Evolutionary conservation across 805 yeast genomes (phyloP), one percentile per base, ranked within the genome.

Genomic region (Priceomyces melissophilus): DNA sequence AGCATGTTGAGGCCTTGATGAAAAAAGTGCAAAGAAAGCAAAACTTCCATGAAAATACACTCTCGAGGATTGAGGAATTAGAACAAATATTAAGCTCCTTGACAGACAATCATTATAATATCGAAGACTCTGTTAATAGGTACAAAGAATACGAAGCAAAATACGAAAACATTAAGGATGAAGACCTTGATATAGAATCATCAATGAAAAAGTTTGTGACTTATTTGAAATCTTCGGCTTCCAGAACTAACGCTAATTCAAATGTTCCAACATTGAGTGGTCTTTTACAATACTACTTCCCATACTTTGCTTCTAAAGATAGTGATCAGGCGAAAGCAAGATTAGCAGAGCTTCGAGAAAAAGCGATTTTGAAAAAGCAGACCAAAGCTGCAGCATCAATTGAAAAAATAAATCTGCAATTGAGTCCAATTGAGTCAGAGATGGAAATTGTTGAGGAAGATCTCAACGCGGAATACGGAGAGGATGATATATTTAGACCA

Each of bases 31-130:
- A 8, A 20, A 34, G 44, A 6, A 32, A 37, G 15, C 50, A 54
- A 34, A 35, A 44, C n/a, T 25, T n/a, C 17, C 17, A 26, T 4
- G 28, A 44, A 38, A 20, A 53, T 30, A 32, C 39, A 32, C 17
- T 26, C 12, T 15, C 16, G 7, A 30, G 27, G 25, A 48, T 67
- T 44, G 31, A 43, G 14, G 42, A 38, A 3, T 57, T 84, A 42
- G 82, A 79, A 45, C 35, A 41, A 2, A 69, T 84, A 12, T 55
- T 87, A 37, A 58, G 61, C 2, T 61, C 62, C 4, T 66, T 90
- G 62, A 58, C 70, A 7, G 54, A 67, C 2, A 88, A 90, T 56
- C 96, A 90, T 61, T 78, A 80, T 6, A 95, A 90, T 0, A 96
- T 90, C 13, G 87, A 87, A 58, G 75, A 69, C 14, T 81, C 90